Percentiles rank a stretch among this genome's conserved stretches.
Evolutionary conservation across 1,284 basidiomycete species (phyloP).

Genomic region (Marasmius sp.): DNA sequence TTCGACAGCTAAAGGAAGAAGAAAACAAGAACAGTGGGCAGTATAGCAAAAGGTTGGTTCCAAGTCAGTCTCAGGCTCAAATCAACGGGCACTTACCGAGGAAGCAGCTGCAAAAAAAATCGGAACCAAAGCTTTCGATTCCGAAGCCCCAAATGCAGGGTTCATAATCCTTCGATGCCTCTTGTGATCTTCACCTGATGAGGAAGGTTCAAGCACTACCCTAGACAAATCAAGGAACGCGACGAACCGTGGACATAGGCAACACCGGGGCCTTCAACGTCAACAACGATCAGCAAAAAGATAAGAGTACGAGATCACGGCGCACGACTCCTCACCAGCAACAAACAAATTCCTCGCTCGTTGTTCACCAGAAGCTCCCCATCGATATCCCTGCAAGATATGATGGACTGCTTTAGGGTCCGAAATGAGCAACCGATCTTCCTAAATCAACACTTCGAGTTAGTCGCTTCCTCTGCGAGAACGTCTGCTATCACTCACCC

Average conservation of each 20-base stretch:
- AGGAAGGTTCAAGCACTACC: too few relatives aligned
- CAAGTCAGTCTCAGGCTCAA: too few relatives aligned
- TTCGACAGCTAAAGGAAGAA: neutral
- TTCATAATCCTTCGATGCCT: slow-evolving; percentile 19
- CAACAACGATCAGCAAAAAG: too few relatives aligned
- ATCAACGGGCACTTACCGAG: neutral
- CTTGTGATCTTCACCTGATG: slow-evolving; percentile 15
- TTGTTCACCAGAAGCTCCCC: slow-evolving; percentile 1
- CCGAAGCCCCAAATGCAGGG: slow-evolving; percentile 16
- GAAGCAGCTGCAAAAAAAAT: slow-evolving; percentile 7
- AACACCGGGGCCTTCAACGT: neutral
- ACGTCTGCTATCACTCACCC: neutral
- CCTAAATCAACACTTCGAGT: neutral
- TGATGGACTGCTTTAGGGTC: slow-evolving; percentile 21
- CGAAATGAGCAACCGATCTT: slow-evolving; percentile 16
- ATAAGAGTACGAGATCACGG: neutral
- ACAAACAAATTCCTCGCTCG: neutral
- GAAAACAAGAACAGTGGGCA: too few relatives aligned
- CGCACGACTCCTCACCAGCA: neutral
- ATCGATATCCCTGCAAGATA: slow-evolving; percentile 17
- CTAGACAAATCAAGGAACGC: neutral
- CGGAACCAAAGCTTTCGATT: slow-evolving; percentile 14
- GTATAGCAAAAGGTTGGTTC: too few relatives aligned
- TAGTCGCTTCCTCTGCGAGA: too few relatives aligned
- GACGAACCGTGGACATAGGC: slow-evolving; percentile 1